A percentile compares a stretch with the other conserved stretches of the same genome.
Evolutionary conservation across 768 basidiomycete species (phyloP).

Genomic region (Termitomyces sp.): DNA sequence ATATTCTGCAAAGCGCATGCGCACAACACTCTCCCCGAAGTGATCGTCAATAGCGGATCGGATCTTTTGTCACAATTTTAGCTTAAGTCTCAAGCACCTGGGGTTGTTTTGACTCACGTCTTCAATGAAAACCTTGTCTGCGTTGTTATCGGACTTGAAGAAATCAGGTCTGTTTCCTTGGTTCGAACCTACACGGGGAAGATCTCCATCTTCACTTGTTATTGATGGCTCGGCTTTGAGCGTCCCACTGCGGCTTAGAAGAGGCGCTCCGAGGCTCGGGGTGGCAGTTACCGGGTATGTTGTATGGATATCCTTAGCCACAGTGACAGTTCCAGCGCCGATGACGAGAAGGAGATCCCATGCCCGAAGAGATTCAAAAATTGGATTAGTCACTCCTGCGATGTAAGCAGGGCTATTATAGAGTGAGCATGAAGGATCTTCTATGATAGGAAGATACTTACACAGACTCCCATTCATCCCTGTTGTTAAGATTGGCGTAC

Average conservation of each 20-base stretch:
- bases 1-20: constrained; percentile 88
- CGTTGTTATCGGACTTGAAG: constrained; percentile 50
- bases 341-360: constrained; percentile 97
- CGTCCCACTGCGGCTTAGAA: constrained; percentile 51
- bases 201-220: constrained; percentile 60
- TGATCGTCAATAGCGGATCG: constrained; percentile 84
- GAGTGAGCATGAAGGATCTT: not conserved
- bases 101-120: constrained; percentile 55
- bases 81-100: not conserved
- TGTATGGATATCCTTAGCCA: constrained; percentile 77
- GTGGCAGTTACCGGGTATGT: constrained; percentile 43
- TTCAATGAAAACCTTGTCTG: constrained; percentile 88
- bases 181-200: constrained; percentile 49
- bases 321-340: constrained; percentile 77
- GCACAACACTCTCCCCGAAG: constrained; percentile 85
- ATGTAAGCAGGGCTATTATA: constrained; percentile 77
- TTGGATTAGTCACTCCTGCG: constrained; percentile 96
- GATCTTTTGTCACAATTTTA: constrained; percentile 44
- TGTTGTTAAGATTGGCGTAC: constrained; percentile 84
- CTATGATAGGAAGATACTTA: constrained; percentile 33
- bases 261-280: constrained; percentile 33
- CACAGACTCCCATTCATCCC: constrained; percentile 89
- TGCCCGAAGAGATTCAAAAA: constrained; percentile 78
- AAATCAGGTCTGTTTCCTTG: constrained; percentile 55
- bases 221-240: constrained; percentile 59